Base-by-base conservation (phyloP, 768 basidiomycete genomes). In the Paxillus rubicundulus region DNA sequence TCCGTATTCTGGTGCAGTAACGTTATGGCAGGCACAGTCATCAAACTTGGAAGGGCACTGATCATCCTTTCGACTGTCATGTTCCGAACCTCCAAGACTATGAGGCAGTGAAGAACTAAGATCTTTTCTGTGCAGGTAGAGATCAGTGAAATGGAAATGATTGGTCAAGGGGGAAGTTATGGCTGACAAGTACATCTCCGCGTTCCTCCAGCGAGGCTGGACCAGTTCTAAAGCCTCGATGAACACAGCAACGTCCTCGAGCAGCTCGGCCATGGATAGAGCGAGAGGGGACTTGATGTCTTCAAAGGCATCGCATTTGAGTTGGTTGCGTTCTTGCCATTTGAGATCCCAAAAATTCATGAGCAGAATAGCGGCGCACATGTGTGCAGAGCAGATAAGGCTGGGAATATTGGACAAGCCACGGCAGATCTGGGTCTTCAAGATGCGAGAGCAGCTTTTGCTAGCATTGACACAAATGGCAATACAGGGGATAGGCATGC, bases 391-490 rank as follows among this genome's bases (percentile, higher is more conserved):
- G 56, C 75, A 67, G 43, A 80, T 74, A 32, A 81, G 61, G 37
- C 58, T 70, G 8, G 77, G 76, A 21, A 71, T 62, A 56, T 78
- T 75, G 41, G 69, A 76, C 50, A 73, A 68, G 28, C 78, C 78
- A 10, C 72, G 75, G 33, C 65, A 57, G n/a, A 79, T 59, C 56
- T 82, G 78, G 2, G 68, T 67, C 53, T 84, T 78, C 45, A 86
- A 62, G 38, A 92, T 83, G 49, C 77, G 78, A 5, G 81, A 78
- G 44, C 79, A 82, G 2, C 83, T 76, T 43, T 78, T 78, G 5
- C 83, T 82, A 10, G 87, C 84, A 47, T 81, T 80, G 41, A 78
- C 72, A 63, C 86, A 85, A 39, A 80, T 75, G 14, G 74, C 75
- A 37, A 84, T 72, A 37, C 81, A 82, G n/a, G 76, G 84, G 45